These are phyloP conservation scores for Debaryomyces sp. DNA, from an alignment of 1,139 yeast species.

Conservation along the genomic window DNA sequence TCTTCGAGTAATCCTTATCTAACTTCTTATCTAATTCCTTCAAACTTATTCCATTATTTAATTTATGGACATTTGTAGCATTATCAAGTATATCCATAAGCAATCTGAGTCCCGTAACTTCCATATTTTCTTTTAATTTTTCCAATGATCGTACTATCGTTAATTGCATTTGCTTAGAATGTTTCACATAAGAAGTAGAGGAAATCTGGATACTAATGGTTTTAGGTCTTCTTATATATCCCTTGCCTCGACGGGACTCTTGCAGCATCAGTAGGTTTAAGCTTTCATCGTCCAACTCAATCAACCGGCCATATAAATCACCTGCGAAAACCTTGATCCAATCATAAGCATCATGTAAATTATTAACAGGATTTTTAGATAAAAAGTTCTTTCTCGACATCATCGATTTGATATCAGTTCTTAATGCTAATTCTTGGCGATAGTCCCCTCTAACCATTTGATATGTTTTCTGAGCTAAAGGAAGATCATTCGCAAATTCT, in stretches of 20 bases:
- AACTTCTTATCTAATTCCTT: constrained; percentile 28
- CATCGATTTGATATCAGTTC: constrained; percentile 81
- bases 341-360: constrained; percentile 60
- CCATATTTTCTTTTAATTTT: constrained; percentile 35
- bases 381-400: constrained; percentile 81
- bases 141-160: constrained; percentile 42
- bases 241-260: constrained; percentile 20
- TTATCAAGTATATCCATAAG: constrained; percentile 33
- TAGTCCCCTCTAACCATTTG: constrained; percentile 67
- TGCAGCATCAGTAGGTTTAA: constrained; percentile 34
- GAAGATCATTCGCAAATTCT: constrained; percentile 41
- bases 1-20: constrained; percentile 21
- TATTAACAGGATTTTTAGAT: constrained; percentile 51
- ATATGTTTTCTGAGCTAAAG: constrained; percentile 52
- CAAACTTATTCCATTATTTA: constrained; percentile 39
- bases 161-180: constrained; percentile 51
- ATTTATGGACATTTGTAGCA: constrained; percentile 23
- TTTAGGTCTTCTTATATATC: constrained; percentile 50
- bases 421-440: constrained; percentile 52
- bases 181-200: constrained; percentile 24
- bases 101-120: constrained; percentile 32
- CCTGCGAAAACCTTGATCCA: constrained; percentile 88
- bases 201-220: constrained; percentile 45
- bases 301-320: constrained; percentile 69
- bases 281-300: constrained; percentile 75